phyloP scores from a whole-genome alignment of 192 early-diverging fungal genomes.

The Coemansia sp. region DNA sequence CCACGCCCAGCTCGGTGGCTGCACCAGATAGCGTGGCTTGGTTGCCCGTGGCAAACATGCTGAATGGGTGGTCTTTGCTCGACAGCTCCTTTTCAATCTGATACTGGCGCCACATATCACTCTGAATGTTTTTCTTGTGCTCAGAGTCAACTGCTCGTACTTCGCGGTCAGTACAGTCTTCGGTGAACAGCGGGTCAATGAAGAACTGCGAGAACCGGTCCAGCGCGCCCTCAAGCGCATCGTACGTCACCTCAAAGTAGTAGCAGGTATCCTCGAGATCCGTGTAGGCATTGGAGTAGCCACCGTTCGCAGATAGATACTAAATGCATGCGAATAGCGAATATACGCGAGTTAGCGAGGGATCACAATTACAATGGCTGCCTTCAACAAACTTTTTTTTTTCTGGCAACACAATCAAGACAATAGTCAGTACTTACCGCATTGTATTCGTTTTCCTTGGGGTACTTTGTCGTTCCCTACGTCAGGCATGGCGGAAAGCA shows the following conservation, averaged over 20 bases:
- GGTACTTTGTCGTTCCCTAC: conserved; percentile 71
- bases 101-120: conserved; percentile 85
- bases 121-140: conserved; percentile 94
- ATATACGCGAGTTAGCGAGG: neutral
- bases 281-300: conserved; percentile 57
- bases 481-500: neutral
- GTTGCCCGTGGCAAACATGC: conserved; percentile 92
- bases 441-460: conserved; percentile 75
- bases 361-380: neutral
- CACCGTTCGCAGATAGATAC: conserved; percentile 48
- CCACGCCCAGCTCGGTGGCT: conserved; percentile 67
- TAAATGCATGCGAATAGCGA: conserved; percentile 4
- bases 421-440: conserved; percentile 28
- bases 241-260: conserved; percentile 53
- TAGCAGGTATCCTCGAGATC: conserved; percentile 55
- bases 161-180: conserved; percentile 90
- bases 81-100: conserved; percentile 85
- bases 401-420: neutral
- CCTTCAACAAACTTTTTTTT: neutral
- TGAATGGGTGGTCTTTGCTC: conserved; percentile 77
- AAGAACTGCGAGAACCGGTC: conserved; percentile 93
- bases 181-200: conserved; percentile 84
- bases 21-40: conserved; percentile 71
- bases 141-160: conserved; percentile 95
- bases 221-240: conserved; percentile 64